Evolutionary conservation across 352 stramenopile species (phyloP), one percentile per base, ranked within the genome.

Genomic region (Phytopythium oedochilum): DNA sequence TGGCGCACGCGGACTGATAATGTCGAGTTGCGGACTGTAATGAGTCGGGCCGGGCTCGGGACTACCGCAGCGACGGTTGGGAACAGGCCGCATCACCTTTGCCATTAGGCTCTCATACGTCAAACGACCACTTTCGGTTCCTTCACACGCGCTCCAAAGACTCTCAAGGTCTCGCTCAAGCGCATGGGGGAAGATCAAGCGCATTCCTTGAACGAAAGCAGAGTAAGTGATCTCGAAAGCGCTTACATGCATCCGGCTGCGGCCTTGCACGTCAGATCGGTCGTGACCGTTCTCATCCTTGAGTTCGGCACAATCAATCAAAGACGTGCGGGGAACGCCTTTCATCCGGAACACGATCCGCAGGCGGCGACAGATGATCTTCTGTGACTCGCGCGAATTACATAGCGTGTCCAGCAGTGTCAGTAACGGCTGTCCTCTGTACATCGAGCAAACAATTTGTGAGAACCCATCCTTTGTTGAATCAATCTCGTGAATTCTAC

Each of bases 11-110:
- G 76, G 67, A 49, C 77, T 70, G 11, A 83, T 65, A 0, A 79
- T 45, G 14, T 45, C 32, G 55, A 83, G 88, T 35, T 68, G 64
- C 4, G 82, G 82, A 15, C 63, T 62, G 57, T 92, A 92, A 59
- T 89, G 80, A 8, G 79, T 79, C 28, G 79, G 82, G 1, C 82
- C 82, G 3, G 79, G 82, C 44, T 92, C 71, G 0, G 82, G 78
- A 58, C 78, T 91, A 0, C 44, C 58, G 3, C 66, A 70, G 1
- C 78, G 75, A n/a, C 63, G 48, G 17, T 66, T 50, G 25, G 48
- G 34, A 23, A 44, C 5, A 17, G 31, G 48, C 3, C 36, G 38
- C 34, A 72, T 59, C 12, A 74, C 29, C 4, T 50, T 54, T 20
- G 53, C 56, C 56, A 69, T 66, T 29, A 69, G 31, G 12, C 45